Evolutionary conservation across 2,329 filamentous ascomycete genomes (phyloP).

Genomic region (Fusarium marasasianum): DNA sequence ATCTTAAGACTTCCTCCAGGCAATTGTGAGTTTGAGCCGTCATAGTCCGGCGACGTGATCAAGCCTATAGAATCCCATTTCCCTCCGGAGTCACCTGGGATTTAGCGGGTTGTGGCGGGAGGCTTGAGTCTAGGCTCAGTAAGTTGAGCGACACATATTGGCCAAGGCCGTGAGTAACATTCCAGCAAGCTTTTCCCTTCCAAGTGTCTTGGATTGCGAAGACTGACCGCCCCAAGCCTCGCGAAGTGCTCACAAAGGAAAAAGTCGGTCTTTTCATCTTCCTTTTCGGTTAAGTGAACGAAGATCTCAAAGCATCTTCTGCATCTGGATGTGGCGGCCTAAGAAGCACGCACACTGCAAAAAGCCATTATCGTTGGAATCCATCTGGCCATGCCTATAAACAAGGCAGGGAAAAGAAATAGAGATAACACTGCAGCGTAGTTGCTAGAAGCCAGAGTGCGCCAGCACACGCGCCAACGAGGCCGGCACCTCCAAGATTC

Average conservation of each 20-base stretch:
- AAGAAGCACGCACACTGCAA: neutral
- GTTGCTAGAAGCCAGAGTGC: neutral
- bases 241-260: constrained; percentile 1
- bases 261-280: neutral
- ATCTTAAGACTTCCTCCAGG: constrained; percentile 28
- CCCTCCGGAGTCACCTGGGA: constrained; percentile 30
- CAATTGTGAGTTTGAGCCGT: constrained; percentile 35
- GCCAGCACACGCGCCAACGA: constrained; percentile 6
- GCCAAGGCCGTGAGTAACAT: constrained; percentile 29
- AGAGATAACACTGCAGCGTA: neutral
- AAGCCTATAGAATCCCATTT: constrained; percentile 27
- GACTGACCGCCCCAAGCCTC: constrained; percentile 15
- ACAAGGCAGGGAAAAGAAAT: constrained; percentile 2
- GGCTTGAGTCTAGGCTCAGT: constrained; percentile 43
- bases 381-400: constrained; percentile 30
- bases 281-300: neutral
- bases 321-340: constrained; percentile 3
- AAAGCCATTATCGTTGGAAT: constrained; percentile 27
- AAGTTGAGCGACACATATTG: constrained; percentile 26
- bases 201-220: neutral
- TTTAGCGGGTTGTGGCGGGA: constrained; percentile 40
- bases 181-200: constrained; percentile 27
- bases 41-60: constrained; percentile 27
- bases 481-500: neutral
- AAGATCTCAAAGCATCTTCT: constrained; percentile 1